Evolutionary conservation across 805 yeast genomes (phyloP).

Genomic region (Isabelozyma heimii): DNA sequence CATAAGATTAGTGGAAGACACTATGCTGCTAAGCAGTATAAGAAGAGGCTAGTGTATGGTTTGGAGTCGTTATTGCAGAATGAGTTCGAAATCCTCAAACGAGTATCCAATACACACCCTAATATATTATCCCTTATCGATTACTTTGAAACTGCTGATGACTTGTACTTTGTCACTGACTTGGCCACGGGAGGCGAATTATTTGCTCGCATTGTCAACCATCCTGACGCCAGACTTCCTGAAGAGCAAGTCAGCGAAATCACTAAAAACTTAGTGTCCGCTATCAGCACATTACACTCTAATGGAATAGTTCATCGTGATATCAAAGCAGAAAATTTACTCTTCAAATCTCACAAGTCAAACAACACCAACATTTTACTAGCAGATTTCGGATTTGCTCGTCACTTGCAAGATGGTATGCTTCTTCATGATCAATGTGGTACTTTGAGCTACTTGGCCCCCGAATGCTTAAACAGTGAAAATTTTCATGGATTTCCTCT

Average conservation of each 20-base stretch:
- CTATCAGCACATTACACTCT: slow-evolving; percentile 55
- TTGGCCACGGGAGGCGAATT: slow-evolving; percentile 68
- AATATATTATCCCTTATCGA: slow-evolving; percentile 63
- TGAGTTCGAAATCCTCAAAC: slow-evolving; percentile 57
- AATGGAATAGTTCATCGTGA: slow-evolving; percentile 69
- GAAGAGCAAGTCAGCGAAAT: slow-evolving; percentile 50
- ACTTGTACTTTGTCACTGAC: slow-evolving; percentile 59
- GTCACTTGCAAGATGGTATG: slow-evolving; percentile 34
- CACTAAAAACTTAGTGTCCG: slow-evolving; percentile 49
- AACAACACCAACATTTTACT: slow-evolving; percentile 40
- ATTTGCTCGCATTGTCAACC: slow-evolving; percentile 52
- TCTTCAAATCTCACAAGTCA: slow-evolving; percentile 41
- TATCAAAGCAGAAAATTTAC: slow-evolving; percentile 67
- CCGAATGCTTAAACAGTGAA: slow-evolving; percentile 54
- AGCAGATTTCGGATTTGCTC: slow-evolving; percentile 67
- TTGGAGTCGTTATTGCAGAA: slow-evolving; percentile 53
- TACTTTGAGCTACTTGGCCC: slow-evolving; percentile 74
- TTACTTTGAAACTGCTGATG: slow-evolving; percentile 64
- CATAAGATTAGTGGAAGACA: slow-evolving; percentile 36
- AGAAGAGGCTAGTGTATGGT: slow-evolving; percentile 49
- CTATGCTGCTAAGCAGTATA: slow-evolving; percentile 56
- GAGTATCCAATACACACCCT: slow-evolving; percentile 47
- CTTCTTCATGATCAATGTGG: slow-evolving; percentile 54
- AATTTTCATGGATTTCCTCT: slow-evolving; percentile 58
- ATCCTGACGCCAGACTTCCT: slow-evolving; percentile 35